These are phyloP conservation scores for Vigna reflexopilosa DNA, from an alignment of 306 rosid genomes.

Conservation along the genomic window DNA sequence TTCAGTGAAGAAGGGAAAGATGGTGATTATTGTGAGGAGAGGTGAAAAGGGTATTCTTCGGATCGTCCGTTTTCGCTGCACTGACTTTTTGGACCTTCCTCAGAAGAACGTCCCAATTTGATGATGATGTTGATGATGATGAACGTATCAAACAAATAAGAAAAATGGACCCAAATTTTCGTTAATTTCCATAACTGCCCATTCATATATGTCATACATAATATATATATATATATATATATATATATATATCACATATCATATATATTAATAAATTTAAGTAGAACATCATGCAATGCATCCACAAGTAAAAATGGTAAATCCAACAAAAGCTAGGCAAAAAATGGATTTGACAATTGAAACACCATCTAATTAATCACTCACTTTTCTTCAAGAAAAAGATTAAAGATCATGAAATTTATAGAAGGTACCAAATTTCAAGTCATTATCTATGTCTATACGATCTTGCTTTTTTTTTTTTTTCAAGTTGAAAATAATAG, in stretches of 20 bases:
- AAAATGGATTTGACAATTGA: slow-evolving; percentile 24
- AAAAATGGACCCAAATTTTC: slow-evolving; percentile 36
- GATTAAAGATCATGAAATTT: background rate
- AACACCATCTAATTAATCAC: background rate
- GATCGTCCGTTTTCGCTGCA: slow-evolving; percentile 72
- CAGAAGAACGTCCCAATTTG: slow-evolving; percentile 63
- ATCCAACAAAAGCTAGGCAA: background rate
- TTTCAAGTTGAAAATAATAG: background rate
- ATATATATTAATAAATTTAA: too few relatives aligned
- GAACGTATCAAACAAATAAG: slow-evolving; percentile 42
- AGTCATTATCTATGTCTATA: background rate
- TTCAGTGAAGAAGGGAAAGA: slow-evolving; percentile 43
- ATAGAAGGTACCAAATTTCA: background rate
- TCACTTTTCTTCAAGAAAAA: slow-evolving; percentile 3
- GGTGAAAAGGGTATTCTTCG: slow-evolving; percentile 59
- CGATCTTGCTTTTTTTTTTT: background rate
- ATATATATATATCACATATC: too few relatives aligned
- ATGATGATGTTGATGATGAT: slow-evolving; percentile 42
- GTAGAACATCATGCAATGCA: too few relatives aligned
- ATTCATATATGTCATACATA: slow-evolving; percentile 29
- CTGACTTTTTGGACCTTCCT: slow-evolving; percentile 74
- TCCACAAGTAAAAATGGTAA: background rate
- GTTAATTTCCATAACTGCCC: slow-evolving; percentile 53
- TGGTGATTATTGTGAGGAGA: slow-evolving; percentile 42
- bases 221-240: background rate